Evolutionary conservation across 1,284 basidiomycete genomes (phyloP), one percentile per base, ranked within the genome.

Genomic region (Puccinia horiana): DNA sequence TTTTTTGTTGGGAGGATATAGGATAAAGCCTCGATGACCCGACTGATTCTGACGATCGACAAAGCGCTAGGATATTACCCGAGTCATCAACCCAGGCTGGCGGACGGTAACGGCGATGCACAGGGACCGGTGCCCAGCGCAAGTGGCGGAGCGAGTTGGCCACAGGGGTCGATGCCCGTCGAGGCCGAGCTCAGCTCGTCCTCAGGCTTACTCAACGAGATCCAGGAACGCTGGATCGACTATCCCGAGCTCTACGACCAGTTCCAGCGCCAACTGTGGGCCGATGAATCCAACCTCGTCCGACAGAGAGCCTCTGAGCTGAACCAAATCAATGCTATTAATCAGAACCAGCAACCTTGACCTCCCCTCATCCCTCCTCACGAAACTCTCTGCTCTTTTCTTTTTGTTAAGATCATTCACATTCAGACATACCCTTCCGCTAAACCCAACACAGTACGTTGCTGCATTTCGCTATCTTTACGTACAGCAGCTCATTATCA

Each of bases 1-100:
- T 52, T 32, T 37, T 52, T 37, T 12, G 18, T 42, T 70, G 5
- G 35, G 65, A 29, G 26, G 4, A 72, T 5, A 35, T 29, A 81
- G 92, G 95, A 98, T 87, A 97, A 96, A 87, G 89, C 91, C 76
- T 96, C 94, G 3, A 98, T 98, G 95, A 88, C 96, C 12, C 91
- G 94, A 84, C 90, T 98, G 0, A 92, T 92, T 23, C 90, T 91
- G 37, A 90, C 90, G 54, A 92, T 97, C 83, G 95, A 98, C 87
- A 92, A 93, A 84, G 94, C 94, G 1, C 93, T 93, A 0, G 95
- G 95, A 32, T 96, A 94, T 87, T 90, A 96, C 49, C 72, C 69
- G 93, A 93, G 86, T 88, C 94, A 20, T 93, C 93, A 1, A 89
- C 37, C 63, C 2, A 29, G 63, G 20, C 37, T 65, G 37, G 32